A percentile compares a stretch with the other conserved stretches of the same genome.
These are phyloP conservation scores for Lyophyllum decastes DNA, from an alignment of 768 basidiomycete genomes.

Conservation along the genomic window DNA sequence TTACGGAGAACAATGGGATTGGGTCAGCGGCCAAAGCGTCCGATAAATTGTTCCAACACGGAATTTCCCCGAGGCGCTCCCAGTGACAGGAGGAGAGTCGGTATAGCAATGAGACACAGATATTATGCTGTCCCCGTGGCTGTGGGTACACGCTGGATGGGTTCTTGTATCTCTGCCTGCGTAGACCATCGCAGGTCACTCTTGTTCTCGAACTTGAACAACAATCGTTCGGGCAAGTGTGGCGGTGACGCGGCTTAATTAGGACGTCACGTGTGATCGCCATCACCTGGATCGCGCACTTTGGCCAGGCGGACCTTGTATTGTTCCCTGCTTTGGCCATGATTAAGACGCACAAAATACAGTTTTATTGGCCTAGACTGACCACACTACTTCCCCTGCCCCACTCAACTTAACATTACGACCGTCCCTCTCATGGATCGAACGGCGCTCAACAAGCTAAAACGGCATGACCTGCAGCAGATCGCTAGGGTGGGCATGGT, in stretches of 20 bases:
- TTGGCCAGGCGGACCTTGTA: background rate
- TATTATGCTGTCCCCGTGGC: background rate
- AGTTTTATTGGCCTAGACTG: background rate
- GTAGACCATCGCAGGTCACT: background rate
- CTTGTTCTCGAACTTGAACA: background rate
- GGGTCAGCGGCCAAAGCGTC: background rate
- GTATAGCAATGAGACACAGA: background rate
- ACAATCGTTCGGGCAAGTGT: background rate
- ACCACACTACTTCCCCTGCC: background rate
- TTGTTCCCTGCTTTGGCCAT: constrained; percentile 10
- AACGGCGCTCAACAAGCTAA: constrained; percentile 11
- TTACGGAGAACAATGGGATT: constrained; percentile 7
- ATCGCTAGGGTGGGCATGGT: constrained; percentile 19
- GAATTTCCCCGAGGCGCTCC: background rate
- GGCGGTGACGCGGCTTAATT: background rate
- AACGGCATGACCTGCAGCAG: constrained; percentile 18
- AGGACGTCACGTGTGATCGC: background rate
- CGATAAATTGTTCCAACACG: background rate
- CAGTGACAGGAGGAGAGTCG: background rate
- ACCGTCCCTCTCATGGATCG: constrained; percentile 4
- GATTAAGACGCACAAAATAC: background rate
- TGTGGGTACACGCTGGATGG: background rate
- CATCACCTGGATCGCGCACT: background rate
- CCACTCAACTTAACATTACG: background rate
- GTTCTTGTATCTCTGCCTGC: background rate